A percentile compares a stretch with the other conserved stretches of the same genome.
phyloP scores from a whole-genome alignment of 1,139 yeast genomes.

The Magnusiomyces starmeri region DNA sequence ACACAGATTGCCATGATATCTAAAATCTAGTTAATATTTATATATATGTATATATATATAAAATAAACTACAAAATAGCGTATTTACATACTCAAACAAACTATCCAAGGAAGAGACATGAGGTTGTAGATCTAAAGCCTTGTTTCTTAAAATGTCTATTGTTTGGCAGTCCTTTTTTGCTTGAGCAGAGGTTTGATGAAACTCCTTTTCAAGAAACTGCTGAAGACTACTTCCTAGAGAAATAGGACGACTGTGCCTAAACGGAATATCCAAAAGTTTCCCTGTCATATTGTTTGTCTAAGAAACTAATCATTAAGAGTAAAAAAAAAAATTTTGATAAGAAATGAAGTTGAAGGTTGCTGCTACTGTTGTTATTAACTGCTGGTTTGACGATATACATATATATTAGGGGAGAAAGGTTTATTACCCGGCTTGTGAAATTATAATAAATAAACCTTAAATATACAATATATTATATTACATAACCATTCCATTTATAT shows the following conservation, averaged over 20 bases:
- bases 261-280: conserved; percentile 40
- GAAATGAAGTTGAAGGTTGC: too few species aligned
- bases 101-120: conserved; percentile 28
- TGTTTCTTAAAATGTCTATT: conserved; percentile 38
- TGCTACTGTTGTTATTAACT: too few species aligned
- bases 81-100: conserved; percentile 19
- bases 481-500: too few species aligned
- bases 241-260: conserved; percentile 44
- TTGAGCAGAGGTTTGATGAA: conserved; percentile 55
- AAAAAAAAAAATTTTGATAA: too few species aligned
- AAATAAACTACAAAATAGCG: not conserved
- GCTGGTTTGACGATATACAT: too few species aligned
- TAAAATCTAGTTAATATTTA: conserved; percentile 1
- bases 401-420: too few species aligned
- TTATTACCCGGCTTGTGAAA: too few species aligned
- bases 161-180: conserved; percentile 48
- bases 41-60: not conserved
- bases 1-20: conserved; percentile 34
- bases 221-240: conserved; percentile 43
- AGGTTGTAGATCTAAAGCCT: conserved; percentile 29
- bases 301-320: too few species aligned
- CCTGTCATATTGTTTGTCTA: too few species aligned
- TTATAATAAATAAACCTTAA: too few species aligned
- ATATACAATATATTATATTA: too few species aligned
- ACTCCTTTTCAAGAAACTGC: conserved; percentile 49